Percentiles rank a stretch among this genome's conserved stretches.
Conservation (phyloP, 441 rosid genomes). For the Codiaeum variegatum region DNA sequence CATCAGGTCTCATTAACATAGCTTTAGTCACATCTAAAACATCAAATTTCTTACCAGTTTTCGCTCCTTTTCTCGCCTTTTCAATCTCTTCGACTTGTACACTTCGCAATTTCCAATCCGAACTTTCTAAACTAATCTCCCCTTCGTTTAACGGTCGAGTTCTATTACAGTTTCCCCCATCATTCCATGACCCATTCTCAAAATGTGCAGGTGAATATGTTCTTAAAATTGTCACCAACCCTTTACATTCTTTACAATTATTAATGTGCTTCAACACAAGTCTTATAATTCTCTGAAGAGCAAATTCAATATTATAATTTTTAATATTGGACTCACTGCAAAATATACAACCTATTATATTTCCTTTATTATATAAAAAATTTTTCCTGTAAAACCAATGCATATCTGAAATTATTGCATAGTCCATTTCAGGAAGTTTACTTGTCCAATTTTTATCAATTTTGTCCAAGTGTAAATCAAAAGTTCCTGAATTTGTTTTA, state of each 20-base stretch:
- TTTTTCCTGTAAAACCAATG: slow-evolving; percentile 80
- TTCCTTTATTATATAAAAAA: slow-evolving; percentile 37
- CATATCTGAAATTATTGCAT: slow-evolving; percentile 54
- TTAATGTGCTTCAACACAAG: slow-evolving; percentile 40
- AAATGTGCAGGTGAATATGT: slow-evolving; percentile 87
- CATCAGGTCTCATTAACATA: slow-evolving; percentile 80
- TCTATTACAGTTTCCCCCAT: slow-evolving; percentile 61
- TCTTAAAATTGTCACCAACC: slow-evolving; percentile 44
- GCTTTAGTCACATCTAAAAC: slow-evolving; percentile 61
- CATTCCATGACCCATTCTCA: slow-evolving; percentile 76
- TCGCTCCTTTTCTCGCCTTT: slow-evolving; percentile 18
- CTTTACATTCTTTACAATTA: slow-evolving; percentile 33
- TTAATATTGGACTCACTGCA: slow-evolving; percentile 46
- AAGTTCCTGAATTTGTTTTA: slow-evolving; percentile 42
- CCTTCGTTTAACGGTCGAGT: slow-evolving; percentile 40
- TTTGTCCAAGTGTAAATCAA: slow-evolving; percentile 41
- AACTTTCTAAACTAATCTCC: slow-evolving; percentile 21
- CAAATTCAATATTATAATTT: slow-evolving; percentile 30
- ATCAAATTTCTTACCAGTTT: slow-evolving; percentile 36
- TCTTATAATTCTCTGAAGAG: slow-evolving; percentile 42
- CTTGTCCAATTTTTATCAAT: slow-evolving; percentile 51
- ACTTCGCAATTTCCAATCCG: slow-evolving; percentile 47
- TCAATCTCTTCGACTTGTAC: slow-evolving; percentile 48
- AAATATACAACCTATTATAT: slow-evolving; percentile 54
- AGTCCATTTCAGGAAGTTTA: slow-evolving; percentile 45